phyloP scores from a whole-genome alignment of 768 basidiomycete species.

The Tulasnella calospora region DNA sequence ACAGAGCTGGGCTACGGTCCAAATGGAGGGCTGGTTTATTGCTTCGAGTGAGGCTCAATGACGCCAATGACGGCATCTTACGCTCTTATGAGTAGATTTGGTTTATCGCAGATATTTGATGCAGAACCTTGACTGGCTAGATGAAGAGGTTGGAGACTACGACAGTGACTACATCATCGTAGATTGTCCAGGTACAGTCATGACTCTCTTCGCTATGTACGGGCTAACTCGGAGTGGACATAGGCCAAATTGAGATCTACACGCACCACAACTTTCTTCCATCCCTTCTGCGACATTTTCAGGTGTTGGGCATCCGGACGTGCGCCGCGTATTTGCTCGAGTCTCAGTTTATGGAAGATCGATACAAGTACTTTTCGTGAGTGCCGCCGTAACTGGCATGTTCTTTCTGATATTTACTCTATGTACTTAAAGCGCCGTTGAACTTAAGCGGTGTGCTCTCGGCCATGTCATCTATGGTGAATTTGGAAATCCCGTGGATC shows the following conservation, averaged over 20 bases:
- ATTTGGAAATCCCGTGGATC: constrained; percentile 93
- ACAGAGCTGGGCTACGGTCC: constrained; percentile 90
- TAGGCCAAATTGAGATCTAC: constrained; percentile 97
- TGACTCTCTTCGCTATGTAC: neutral
- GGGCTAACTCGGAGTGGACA: neutral
- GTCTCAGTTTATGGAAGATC: constrained; percentile 99
- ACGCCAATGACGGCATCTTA: constrained; percentile 37
- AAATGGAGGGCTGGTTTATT: constrained; percentile 94
- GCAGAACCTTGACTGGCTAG: constrained; percentile 97
- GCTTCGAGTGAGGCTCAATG: constrained; percentile 86
- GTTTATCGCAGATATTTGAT: constrained; percentile 69
- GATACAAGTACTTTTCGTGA: constrained; percentile 94
- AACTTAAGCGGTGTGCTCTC: constrained; percentile 76
- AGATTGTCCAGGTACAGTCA: constrained; percentile 71
- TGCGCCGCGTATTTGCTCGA: constrained; percentile 91
- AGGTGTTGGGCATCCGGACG: constrained; percentile 74
- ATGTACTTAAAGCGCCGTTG: constrained; percentile 24
- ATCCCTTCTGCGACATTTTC: constrained; percentile 69
- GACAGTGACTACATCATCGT: constrained; percentile 94
- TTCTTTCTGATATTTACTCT: constrained; percentile 6
- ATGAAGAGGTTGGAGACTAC: constrained; percentile 90
- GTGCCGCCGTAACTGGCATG: constrained; percentile 18
- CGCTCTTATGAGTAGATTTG: neutral
- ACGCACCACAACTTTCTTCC: constrained; percentile 98
- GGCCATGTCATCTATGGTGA: constrained; percentile 99